Evolutionary conservation across 2,329 filamentous ascomycete genomes (phyloP).

Genomic region (Phialophora tarda): DNA sequence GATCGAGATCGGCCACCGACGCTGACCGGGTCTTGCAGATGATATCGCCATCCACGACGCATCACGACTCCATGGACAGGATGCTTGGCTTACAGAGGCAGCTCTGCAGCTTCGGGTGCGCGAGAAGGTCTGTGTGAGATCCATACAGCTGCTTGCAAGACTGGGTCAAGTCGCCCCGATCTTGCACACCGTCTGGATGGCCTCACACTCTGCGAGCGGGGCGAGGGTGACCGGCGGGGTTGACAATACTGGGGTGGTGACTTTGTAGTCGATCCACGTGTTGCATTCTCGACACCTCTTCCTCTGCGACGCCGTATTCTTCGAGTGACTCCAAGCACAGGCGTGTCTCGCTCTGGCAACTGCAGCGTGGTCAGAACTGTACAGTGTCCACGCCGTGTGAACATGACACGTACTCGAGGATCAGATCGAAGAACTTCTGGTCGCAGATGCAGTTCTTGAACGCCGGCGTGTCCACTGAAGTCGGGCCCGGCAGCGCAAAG

Average conservation of each 20-base stretch:
- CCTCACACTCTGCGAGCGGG: not conserved
- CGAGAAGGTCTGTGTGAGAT: not conserved
- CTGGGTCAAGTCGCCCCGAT: not conserved
- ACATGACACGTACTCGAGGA: not conserved
- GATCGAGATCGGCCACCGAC: not conserved
- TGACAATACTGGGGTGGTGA: not conserved
- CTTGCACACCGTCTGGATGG: not conserved
- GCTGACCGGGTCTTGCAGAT: not conserved
- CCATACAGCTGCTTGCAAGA: not conserved
- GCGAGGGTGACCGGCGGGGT: not conserved
- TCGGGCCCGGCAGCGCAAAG: not conserved
- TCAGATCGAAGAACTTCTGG: not conserved
- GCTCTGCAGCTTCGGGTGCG: not conserved
- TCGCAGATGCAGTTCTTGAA: not conserved
- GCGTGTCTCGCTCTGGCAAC: not conserved
- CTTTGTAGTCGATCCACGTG: not conserved
- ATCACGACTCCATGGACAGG: not conserved
- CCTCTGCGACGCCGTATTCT: not conserved
- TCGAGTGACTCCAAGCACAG: constrained; percentile 1
- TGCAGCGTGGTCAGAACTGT: not conserved
- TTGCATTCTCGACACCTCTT: not conserved
- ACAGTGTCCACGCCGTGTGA: not conserved
- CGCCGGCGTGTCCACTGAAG: not conserved
- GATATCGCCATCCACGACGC: not conserved
- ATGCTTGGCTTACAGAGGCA: not conserved